Evolutionary conservation across 1,284 basidiomycete genomes (phyloP), one percentile per base, ranked within the genome.

Genomic region (Trametes versicolor): DNA sequence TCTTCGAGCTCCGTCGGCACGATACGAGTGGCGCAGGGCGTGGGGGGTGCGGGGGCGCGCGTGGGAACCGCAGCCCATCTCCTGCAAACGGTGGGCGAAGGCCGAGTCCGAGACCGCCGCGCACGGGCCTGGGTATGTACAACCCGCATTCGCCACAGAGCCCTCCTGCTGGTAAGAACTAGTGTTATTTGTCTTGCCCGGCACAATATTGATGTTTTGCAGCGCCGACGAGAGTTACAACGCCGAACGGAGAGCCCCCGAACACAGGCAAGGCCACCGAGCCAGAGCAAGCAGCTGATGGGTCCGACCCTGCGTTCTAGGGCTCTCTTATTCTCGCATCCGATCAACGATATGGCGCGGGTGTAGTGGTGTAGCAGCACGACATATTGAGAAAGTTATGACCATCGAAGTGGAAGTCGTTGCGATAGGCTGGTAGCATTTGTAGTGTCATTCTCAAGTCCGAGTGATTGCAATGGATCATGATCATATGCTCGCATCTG

Each of bases 1-100:
- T 79, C 12, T 76, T 79, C 63, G 76, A 78, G 67, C 70, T 78
- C 7, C 70, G 71, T 17, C 72, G 71, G 5, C 63, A 57, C 47
- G 55, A 32, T 49, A 29, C 29, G 2, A n/a, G n/a, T n/a, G 25
- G 32, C 4, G 19, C 54, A 13, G 17, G 9, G 2, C 61, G 54
- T 5, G 29, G 34, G n/a, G n/a, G n/a, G 34, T n/a, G n/a, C n/a
- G n/a, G n/a, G n/a, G n/a, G n/a, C n/a, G n/a, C n/a, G n/a, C n/a
- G n/a, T n/a, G n/a, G n/a, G n/a, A n/a, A n/a, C 2, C 52, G 60
- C 12, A 45, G 52, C 32, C 15, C 43, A 25, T 48, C 60, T 17
- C 60, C 60, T 12, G 54, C 27, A 2, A 23, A 39, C 10, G 8
- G 8, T 8, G 52, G 60, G 19, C 60, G 49, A n/a, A n/a, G n/a